A percentile compares a stretch with the other conserved stretches of the same genome.
phyloP scores from a whole-genome alignment of 139 green algal species.

The Picochlorum sp. region DNA sequence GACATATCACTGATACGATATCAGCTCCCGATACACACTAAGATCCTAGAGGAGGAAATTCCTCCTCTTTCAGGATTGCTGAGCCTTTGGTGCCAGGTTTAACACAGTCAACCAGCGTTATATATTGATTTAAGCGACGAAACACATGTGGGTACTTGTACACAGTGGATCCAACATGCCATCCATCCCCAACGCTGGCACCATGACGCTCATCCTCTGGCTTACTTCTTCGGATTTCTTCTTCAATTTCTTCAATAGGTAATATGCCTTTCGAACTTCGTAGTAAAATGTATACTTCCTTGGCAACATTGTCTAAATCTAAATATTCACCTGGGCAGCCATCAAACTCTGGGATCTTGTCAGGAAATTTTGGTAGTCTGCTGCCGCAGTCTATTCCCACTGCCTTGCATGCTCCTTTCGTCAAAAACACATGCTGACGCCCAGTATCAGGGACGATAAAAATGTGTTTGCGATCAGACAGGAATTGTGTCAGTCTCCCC shows the following conservation, averaged over 20 bases:
- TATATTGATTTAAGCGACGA: neutral
- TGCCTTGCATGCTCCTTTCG: too few relatives aligned
- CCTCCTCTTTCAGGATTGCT: neutral
- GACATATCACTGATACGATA: too few relatives aligned
- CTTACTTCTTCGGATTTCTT: neutral
- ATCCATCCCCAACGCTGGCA: neutral
- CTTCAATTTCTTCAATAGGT: neutral
- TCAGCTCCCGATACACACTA: neutral
- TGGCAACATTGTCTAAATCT: too few relatives aligned
- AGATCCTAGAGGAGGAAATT: neutral
- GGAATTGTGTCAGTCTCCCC: neutral
- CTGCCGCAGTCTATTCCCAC: too few relatives aligned
- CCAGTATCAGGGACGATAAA: neutral
- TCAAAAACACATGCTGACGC: neutral
- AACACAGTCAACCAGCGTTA: neutral
- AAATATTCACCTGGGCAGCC: too few relatives aligned
- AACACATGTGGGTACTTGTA: constrained; percentile 5
- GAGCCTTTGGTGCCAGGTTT: neutral
- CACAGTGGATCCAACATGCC: neutral
- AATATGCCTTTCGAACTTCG: neutral
- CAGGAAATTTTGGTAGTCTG: too few relatives aligned
- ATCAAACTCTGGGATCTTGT: too few relatives aligned
- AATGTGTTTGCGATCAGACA: neutral
- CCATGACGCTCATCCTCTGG: neutral
- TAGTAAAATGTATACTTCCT: too few relatives aligned